Percentiles rank a stretch among this genome's conserved stretches.
These are phyloP conservation scores for Aureobasidium sp. DNA, from an alignment of 2,329 filamentous ascomycete species.

Conservation along the genomic window DNA sequence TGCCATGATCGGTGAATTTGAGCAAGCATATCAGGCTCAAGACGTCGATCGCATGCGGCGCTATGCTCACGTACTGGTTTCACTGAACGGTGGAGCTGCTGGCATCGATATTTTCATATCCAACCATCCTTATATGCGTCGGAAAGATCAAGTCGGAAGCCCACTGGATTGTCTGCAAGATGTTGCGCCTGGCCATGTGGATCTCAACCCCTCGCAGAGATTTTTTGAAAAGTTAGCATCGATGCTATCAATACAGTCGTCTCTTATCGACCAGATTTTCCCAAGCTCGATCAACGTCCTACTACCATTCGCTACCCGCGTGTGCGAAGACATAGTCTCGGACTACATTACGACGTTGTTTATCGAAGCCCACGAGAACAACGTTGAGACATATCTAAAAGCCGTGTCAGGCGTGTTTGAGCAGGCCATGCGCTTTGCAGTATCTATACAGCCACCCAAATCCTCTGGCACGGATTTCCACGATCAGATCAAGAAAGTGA, in stretches of 20 bases:
- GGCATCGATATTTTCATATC: constrained; percentile 77
- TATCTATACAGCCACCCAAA: constrained; percentile 61
- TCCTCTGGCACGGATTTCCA: constrained; percentile 54
- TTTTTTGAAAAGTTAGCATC: constrained; percentile 72
- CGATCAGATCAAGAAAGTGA: constrained; percentile 59
- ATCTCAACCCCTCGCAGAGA: constrained; percentile 68
- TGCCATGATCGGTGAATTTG: constrained; percentile 83
- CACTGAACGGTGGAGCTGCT: constrained; percentile 71
- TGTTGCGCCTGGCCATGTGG: constrained; percentile 58
- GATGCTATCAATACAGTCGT: constrained; percentile 76
- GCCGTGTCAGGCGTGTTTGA: constrained; percentile 83
- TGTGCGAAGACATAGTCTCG: constrained; percentile 72
- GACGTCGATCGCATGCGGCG: constrained; percentile 84
- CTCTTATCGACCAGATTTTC: constrained; percentile 76
- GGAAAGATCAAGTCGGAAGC: constrained; percentile 63
- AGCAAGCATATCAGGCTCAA: constrained; percentile 81
- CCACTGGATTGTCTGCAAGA: constrained; percentile 76
- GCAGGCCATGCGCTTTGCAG: constrained; percentile 71
- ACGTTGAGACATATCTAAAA: constrained; percentile 71
- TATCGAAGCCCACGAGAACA: constrained; percentile 74
- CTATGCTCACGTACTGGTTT: constrained; percentile 79
- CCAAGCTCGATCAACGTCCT: constrained; percentile 63
- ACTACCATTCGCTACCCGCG: constrained; percentile 70
- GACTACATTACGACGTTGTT: constrained; percentile 82
- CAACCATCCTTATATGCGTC: constrained; percentile 76